phyloP scores from a whole-genome alignment of 768 basidiomycete species.

The Russula dissimulans region DNA sequence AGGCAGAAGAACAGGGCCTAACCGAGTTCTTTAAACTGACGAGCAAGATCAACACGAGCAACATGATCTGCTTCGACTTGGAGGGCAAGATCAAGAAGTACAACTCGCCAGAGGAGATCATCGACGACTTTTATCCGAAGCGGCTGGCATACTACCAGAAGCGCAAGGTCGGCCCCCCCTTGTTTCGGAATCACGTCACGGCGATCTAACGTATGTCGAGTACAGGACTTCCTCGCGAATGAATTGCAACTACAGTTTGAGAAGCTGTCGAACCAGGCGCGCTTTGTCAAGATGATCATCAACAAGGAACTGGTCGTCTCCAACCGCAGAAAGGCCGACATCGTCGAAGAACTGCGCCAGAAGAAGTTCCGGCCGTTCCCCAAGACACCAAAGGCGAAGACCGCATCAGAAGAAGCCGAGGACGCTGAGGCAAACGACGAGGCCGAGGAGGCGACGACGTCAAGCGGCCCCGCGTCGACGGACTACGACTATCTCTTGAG shows the following conservation, averaged over 20 bases:
- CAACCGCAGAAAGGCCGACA: conserved; percentile 81
- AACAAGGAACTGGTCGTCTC: conserved; percentile 72
- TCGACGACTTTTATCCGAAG: conserved; percentile 87
- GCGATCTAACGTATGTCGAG: background rate
- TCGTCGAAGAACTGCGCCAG: conserved; percentile 74
- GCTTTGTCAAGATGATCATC: conserved; percentile 95
- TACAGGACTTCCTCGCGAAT: conserved; percentile 75
- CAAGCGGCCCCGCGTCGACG: conserved; percentile 30
- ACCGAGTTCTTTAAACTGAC: conserved; percentile 87
- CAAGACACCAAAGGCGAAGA: conserved; percentile 61
- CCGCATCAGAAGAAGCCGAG: conserved; percentile 58
- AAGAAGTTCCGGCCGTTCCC: conserved; percentile 89
- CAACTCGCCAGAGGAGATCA: conserved; percentile 76
- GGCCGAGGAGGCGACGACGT: conserved; percentile 37
- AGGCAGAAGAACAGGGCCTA: conserved; percentile 84
- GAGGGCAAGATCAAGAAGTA: conserved; percentile 96
- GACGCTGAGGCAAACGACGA: conserved; percentile 47
- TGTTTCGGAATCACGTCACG: background rate
- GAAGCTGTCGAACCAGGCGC: conserved; percentile 86
- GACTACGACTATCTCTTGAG: conserved; percentile 93
- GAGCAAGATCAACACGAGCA: conserved; percentile 75
- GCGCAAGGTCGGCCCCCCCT: conserved; percentile 64
- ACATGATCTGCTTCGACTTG: conserved; percentile 99
- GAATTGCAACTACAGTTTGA: conserved; percentile 78
- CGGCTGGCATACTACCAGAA: conserved; percentile 90